Percentiles rank a stretch among this genome's conserved stretches.
phyloP scores from a whole-genome alignment of 345 rosid genomes.

The Eucalyptus caleyi region DNA sequence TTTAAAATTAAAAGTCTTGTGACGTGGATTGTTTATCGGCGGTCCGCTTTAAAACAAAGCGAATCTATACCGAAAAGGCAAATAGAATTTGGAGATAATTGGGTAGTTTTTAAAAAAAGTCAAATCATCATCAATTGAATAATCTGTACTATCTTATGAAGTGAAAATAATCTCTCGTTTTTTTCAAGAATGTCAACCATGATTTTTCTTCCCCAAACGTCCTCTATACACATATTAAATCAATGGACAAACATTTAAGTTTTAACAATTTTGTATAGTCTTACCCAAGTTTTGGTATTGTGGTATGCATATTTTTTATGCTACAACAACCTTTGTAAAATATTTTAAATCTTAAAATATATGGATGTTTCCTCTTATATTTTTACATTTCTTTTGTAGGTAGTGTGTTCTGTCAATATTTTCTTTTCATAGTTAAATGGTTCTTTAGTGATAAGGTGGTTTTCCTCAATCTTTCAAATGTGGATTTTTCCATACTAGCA shows the following conservation, averaged over 20 bases:
- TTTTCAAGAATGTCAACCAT: neutral
- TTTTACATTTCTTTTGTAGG: neutral
- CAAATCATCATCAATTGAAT: neutral
- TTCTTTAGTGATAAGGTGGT: neutral
- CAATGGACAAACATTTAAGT: neutral
- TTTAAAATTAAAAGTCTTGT: neutral
- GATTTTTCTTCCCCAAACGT: neutral
- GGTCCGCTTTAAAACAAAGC: neutral
- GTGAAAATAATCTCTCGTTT: neutral
- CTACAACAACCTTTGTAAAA: neutral
- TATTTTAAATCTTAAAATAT: neutral
- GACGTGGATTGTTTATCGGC: neutral
- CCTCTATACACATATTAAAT: neutral
- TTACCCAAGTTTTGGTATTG: fast-evolving
- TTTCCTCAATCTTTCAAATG: neutral
- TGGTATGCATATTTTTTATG: neutral
- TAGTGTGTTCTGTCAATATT: fast-evolving
- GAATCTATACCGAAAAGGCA: neutral
- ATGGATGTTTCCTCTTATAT: neutral
- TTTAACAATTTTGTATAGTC: neutral
- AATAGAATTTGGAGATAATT: neutral
- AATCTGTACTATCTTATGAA: neutral
- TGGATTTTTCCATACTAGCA: neutral
- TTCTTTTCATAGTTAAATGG: neutral
- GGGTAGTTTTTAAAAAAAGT: neutral